Evolutionary conservation across 129 eudicot species (phyloP).

Genomic region (Logfia minima): DNA sequence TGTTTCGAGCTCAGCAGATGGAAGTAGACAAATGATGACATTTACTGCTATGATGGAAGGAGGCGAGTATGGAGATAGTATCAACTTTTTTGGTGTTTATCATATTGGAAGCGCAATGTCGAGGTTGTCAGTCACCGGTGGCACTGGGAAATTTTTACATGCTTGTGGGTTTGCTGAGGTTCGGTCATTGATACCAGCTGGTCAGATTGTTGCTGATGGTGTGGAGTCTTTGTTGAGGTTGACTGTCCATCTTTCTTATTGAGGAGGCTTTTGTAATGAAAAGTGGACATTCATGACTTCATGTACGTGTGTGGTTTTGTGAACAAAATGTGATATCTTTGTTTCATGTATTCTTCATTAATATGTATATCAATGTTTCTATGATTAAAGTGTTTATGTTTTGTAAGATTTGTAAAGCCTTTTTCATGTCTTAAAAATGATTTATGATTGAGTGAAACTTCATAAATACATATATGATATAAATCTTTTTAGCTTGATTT

Average conservation of each 20-base stretch:
- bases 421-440: not conserved
- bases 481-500: too few relatives aligned
- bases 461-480: too few relatives aligned
- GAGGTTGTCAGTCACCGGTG: conserved; percentile 75
- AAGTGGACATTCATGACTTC: not conserved
- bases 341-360: conserved; percentile 1
- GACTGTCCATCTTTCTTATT: conserved; percentile 63
- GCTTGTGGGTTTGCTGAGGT: conserved; percentile 97
- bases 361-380: not conserved
- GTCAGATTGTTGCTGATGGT: conserved; percentile 78
- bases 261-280: not conserved
- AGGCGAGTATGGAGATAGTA: conserved; percentile 83
- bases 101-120: conserved; percentile 87
- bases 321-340: conserved; percentile 15
- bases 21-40: conserved; percentile 87
- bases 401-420: not conserved
- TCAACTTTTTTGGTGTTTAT: conserved; percentile 82
- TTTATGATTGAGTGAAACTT: not conserved
- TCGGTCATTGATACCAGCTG: conserved; percentile 76
- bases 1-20: conserved; percentile 86
- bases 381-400: not conserved
- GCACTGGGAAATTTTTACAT: conserved; percentile 84
- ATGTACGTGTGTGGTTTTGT: conserved; percentile 21
- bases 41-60: conserved; percentile 94
- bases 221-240: conserved; percentile 84